Conservation (phyloP, 345 rosid genomes). For the Brassica incana region DNA sequence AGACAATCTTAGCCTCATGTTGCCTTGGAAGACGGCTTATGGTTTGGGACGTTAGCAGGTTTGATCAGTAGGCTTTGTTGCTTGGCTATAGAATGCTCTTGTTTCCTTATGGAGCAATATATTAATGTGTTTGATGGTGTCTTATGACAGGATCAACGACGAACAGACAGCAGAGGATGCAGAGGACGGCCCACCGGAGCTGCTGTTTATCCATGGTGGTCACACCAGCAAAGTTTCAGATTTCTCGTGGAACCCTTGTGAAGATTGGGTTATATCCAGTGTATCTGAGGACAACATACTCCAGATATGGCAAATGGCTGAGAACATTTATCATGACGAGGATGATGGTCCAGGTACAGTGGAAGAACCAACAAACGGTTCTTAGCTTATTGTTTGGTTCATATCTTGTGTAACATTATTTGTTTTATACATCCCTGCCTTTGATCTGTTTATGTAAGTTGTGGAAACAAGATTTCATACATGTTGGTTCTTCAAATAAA, state of each 20-base stretch:
- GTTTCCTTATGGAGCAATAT: background rate
- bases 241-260: slow-evolving; percentile 99
- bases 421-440: slow-evolving; percentile 13
- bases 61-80: slow-evolving; percentile 11
- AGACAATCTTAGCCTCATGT: slow-evolving; percentile 96
- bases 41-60: slow-evolving; percentile 99
- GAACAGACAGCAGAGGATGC: slow-evolving; percentile 84
- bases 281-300: slow-evolving; percentile 99
- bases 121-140: slow-evolving; percentile 18
- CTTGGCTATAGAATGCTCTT: slow-evolving; percentile 7
- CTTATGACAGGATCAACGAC: slow-evolving; percentile 59
- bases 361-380: slow-evolving; percentile 69
- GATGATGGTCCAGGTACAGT: slow-evolving; percentile 85
- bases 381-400: slow-evolving; percentile 28
- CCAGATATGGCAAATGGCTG: slow-evolving; percentile 99
- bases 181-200: slow-evolving; percentile 98
- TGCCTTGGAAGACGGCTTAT: slow-evolving; percentile 98
- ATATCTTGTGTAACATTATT: slow-evolving; percentile 1
- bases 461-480: slow-evolving; percentile 2
- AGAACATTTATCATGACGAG: slow-evolving; percentile 95
- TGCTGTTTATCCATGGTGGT: slow-evolving; percentile 97
- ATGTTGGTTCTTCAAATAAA: background rate
- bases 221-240: slow-evolving; percentile 98
- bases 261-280: slow-evolving; percentile 95
- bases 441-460: slow-evolving; percentile 15